Percentiles rank a stretch among this genome's conserved stretches.
Evolutionary conservation across 768 basidiomycete species (phyloP).

Genomic region (Hirschioporus abietinus): DNA sequence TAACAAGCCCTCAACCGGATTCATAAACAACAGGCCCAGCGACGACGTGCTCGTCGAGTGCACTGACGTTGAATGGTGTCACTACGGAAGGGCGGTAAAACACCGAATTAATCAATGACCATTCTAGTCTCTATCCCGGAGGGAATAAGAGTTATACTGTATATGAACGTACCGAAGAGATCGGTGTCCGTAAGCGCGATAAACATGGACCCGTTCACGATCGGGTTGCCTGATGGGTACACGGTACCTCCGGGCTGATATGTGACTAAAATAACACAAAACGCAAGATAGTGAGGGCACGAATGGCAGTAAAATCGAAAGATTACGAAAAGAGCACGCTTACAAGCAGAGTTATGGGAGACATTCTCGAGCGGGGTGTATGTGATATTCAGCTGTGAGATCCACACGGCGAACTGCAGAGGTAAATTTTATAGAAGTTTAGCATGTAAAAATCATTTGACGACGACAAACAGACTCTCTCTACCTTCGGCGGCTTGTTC

Average conservation of each 20-base stretch:
- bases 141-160: too few relatives aligned
- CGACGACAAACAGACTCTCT: conserved; percentile 6
- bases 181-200: conserved; percentile 44
- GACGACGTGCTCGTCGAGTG: conserved; percentile 48
- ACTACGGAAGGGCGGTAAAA: conserved; percentile 16
- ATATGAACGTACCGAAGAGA: conserved; percentile 22
- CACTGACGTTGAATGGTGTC: conserved; percentile 53
- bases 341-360: conserved; percentile 35
- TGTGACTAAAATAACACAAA: background rate
- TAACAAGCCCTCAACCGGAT: conserved; percentile 31
- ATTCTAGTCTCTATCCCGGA: too few relatives aligned
- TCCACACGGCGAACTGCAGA: conserved; percentile 49
- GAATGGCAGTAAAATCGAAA: background rate
- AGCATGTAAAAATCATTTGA: background rate
- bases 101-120: background rate
- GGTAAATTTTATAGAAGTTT: conserved; percentile 1
- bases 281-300: background rate
- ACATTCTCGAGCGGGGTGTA: conserved; percentile 44
- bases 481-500: conserved; percentile 32
- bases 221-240: conserved; percentile 20
- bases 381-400: conserved; percentile 56
- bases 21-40: conserved; percentile 51
- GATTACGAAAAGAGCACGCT: background rate
- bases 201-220: conserved; percentile 55
- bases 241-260: background rate